Evolutionary conservation across 83 land plant species (phyloP).

Genomic region (Isoetes engelmannii): DNA sequence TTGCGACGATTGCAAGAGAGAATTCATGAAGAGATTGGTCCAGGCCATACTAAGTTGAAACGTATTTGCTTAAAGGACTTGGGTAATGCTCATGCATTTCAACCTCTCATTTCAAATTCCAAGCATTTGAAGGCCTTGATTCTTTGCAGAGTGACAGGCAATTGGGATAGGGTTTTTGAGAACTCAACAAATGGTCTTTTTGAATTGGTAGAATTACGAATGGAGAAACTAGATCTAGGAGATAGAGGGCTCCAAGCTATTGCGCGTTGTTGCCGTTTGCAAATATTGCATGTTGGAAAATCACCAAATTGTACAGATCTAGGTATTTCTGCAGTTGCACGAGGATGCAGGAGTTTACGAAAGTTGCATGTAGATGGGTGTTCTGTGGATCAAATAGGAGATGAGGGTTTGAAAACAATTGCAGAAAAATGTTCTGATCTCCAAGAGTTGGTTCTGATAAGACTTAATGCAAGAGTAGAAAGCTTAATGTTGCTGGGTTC

Average conservation of each 20-base stretch:
- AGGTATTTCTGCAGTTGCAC: constrained; percentile 38
- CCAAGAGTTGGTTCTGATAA: constrained; percentile 61
- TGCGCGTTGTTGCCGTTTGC: constrained; percentile 33
- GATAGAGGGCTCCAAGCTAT: constrained; percentile 53
- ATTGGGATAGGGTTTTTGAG: constrained; percentile 53
- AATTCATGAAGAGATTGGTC: constrained; percentile 29
- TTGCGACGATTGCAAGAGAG: constrained; percentile 41
- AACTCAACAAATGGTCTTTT: constrained; percentile 16
- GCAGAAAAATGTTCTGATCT: constrained; percentile 39
- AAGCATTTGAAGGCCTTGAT: constrained; percentile 37
- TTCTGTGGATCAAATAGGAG: constrained; percentile 62
- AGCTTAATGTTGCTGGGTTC: constrained; percentile 39
- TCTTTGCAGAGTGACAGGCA: constrained; percentile 47
- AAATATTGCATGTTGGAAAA: constrained; percentile 52
- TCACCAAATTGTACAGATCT: constrained; percentile 45
- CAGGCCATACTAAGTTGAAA: constrained; percentile 32
- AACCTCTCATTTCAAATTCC: constrained; percentile 39
- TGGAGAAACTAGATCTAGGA: constrained; percentile 63
- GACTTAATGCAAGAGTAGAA: constrained; percentile 43
- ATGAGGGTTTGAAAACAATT: constrained; percentile 46
- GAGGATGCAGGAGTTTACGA: constrained; percentile 39
- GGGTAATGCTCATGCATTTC: constrained; percentile 49
- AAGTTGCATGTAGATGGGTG: constrained; percentile 72
- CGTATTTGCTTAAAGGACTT: constrained; percentile 53
- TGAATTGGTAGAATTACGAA: constrained; percentile 41